phyloP scores from a whole-genome alignment of 73 alveolate genomes.

The Tetrahymena borealis region DNA sequence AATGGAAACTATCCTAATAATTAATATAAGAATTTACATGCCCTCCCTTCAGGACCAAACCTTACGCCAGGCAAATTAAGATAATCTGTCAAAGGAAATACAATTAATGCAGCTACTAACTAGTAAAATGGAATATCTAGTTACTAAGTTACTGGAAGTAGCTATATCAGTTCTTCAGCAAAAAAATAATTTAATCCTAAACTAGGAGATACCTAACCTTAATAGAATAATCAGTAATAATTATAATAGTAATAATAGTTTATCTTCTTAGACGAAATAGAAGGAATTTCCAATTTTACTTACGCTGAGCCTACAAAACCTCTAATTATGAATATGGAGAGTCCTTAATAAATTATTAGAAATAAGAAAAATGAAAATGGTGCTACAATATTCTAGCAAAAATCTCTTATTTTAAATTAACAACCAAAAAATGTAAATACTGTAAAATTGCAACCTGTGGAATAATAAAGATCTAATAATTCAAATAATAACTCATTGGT shows the following conservation, averaged over 20 bases:
- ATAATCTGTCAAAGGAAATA: not conserved
- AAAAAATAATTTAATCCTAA: not conserved
- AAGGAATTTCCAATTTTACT: not conserved
- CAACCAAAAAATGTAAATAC: not conserved
- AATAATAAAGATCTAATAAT: not conserved
- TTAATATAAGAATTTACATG: not conserved
- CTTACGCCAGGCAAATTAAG: not conserved
- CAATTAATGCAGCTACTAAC: not conserved
- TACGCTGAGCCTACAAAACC: not conserved
- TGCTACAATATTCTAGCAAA: not conserved
- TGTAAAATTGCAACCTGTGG: not conserved
- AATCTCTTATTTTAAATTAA: not conserved
- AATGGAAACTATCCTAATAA: not conserved
- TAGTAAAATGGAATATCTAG: not conserved
- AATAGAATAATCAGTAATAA: not conserved
- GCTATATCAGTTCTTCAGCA: not conserved
- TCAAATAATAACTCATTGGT: not conserved
- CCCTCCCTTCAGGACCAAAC: not conserved
- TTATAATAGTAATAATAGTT: not conserved
- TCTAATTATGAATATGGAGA: not conserved
- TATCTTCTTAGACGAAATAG: not conserved
- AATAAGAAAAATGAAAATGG: not conserved
- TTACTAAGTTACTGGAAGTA: not conserved
- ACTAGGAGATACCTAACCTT: not conserved
- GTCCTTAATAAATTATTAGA: not conserved